A percentile compares a stretch with the other conserved stretches of the same genome.
Evolutionary conservation across 495 filamentous ascomycete genomes (phyloP).

Genomic region (Diplogelasinospora grovesii): DNA sequence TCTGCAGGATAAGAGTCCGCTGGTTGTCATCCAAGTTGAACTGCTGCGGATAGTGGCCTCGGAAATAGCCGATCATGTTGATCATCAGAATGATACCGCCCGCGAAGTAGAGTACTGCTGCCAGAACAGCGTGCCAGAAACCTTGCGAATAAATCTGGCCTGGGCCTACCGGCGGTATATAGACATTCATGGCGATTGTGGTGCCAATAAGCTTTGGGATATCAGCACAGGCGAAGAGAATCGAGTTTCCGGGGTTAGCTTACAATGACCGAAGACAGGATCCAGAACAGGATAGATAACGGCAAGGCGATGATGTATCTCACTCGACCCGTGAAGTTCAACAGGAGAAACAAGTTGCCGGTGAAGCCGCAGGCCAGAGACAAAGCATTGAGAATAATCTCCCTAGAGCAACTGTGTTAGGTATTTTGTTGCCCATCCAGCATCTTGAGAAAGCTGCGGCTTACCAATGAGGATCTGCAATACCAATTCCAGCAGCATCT

Average conservation of each 20-base stretch:
- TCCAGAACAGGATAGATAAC: conserved; percentile 61
- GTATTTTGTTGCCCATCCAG: not conserved
- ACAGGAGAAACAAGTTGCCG: conserved; percentile 66
- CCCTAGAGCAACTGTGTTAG: conserved; percentile 15
- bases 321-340: conserved; percentile 68
- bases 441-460: not conserved
- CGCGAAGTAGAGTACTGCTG: conserved; percentile 58
- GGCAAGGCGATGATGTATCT: conserved; percentile 72
- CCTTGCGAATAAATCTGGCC: conserved; percentile 63
- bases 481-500: conserved; percentile 43
- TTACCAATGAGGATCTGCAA: conserved; percentile 52
- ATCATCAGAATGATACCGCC: conserved; percentile 59
- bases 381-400: conserved; percentile 53
- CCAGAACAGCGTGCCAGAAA: conserved; percentile 71
- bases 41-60: conserved; percentile 70
- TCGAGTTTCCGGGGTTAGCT: conserved; percentile 19
- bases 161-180: conserved; percentile 51
- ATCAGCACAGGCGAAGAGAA: too few relatives aligned
- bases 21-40: conserved; percentile 69
- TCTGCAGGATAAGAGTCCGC: conserved; percentile 72
- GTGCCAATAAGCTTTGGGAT: conserved; percentile 53
- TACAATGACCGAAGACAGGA: conserved; percentile 58
- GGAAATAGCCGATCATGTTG: conserved; percentile 73
- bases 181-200: conserved; percentile 52
- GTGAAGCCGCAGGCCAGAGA: conserved; percentile 60